phyloP scores from a whole-genome alignment of 1,284 basidiomycete genomes.

The Malassezia caprae region DNA sequence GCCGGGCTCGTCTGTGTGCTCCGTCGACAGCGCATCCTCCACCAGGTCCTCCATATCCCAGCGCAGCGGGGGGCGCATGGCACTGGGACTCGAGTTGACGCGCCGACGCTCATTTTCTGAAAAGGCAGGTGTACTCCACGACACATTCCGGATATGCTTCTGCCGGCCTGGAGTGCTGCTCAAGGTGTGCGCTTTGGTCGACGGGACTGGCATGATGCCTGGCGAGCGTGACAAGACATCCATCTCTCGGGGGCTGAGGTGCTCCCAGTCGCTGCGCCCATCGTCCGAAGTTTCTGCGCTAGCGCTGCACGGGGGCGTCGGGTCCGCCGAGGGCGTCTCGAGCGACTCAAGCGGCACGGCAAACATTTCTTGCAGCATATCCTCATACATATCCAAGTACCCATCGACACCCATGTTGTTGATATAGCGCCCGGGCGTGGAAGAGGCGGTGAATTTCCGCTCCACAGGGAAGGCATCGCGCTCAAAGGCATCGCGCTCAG shows the following conservation, averaged over 20 bases:
- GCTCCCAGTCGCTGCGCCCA: slow-evolving; percentile 40
- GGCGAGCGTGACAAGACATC: slow-evolving; percentile 21
- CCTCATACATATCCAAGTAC: slow-evolving; percentile 54
- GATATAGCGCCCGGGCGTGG: slow-evolving; percentile 50
- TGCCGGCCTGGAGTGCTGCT: not conserved
- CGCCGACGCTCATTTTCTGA: not conserved
- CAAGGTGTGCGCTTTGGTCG: slow-evolving; percentile 12
- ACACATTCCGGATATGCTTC: not conserved
- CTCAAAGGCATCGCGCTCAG: slow-evolving; percentile 39
- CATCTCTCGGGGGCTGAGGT: slow-evolving; percentile 44
- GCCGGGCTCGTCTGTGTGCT: slow-evolving; percentile 16
- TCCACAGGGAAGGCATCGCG: slow-evolving; percentile 53
- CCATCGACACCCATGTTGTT: slow-evolving; percentile 53
- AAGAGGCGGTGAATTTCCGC: slow-evolving; percentile 25
- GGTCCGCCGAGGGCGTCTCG: slow-evolving; percentile 3
- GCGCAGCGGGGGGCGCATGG: slow-evolving; percentile 28
- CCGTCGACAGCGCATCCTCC: slow-evolving; percentile 19
- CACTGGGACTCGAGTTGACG: slow-evolving; percentile 11
- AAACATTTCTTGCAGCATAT: slow-evolving; percentile 53
- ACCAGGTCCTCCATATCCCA: slow-evolving; percentile 29
- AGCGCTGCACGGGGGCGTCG: not conserved
- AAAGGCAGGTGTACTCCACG: slow-evolving; percentile 3
- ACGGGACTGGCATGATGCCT: slow-evolving; percentile 15
- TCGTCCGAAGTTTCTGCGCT: slow-evolving; percentile 10
- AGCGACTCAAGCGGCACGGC: slow-evolving; percentile 13